Conservation (phyloP, 352 stramenopile species). For the Phytophthora cactorum region DNA sequence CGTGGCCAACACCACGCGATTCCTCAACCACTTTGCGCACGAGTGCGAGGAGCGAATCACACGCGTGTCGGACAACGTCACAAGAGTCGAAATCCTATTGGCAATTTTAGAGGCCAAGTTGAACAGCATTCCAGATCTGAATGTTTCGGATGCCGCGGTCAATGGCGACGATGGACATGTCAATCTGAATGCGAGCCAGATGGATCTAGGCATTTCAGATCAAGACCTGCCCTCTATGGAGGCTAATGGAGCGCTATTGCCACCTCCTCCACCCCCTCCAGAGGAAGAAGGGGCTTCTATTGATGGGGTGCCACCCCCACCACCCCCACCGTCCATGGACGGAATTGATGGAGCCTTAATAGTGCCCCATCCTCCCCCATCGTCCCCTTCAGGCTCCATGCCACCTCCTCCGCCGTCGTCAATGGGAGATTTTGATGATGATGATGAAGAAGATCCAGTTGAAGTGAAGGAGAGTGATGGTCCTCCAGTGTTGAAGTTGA, state of each 20-base stretch:
- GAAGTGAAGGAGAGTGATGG: conserved; percentile 25
- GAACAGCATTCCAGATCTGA: conserved; percentile 83
- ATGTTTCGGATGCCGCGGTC: conserved; percentile 60
- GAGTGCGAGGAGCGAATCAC: conserved; percentile 85
- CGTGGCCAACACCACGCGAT: conserved; percentile 84
- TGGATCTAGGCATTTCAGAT: conserved; percentile 70
- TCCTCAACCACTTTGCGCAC: conserved; percentile 88
- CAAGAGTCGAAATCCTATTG: conserved; percentile 83
- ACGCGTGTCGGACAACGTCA: conserved; percentile 75
- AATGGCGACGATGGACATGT: conserved; percentile 9
- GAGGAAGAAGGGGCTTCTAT: conserved; percentile 25
- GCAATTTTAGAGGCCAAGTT: conserved; percentile 88
- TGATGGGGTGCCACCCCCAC: conserved; percentile 21
- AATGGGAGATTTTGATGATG: conserved; percentile 38
- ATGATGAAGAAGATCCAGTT: conserved; percentile 27
- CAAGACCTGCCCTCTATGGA: conserved; percentile 67
- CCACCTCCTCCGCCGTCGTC: conserved; percentile 38
- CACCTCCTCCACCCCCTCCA: conserved; percentile 56
- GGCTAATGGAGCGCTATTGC: conserved; percentile 40
- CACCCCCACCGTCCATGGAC: conserved; percentile 28
- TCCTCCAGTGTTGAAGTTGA: conserved; percentile 74
- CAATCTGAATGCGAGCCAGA: conserved; percentile 24
- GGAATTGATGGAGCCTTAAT: conserved; percentile 36
- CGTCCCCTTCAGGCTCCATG: conserved; percentile 17
- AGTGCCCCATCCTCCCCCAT: conserved; percentile 32